Percentiles rank a stretch among this genome's conserved stretches.
These are phyloP conservation scores for Globisporangium canariense DNA, from an alignment of 352 stramenopile species.

Conservation along the genomic window DNA sequence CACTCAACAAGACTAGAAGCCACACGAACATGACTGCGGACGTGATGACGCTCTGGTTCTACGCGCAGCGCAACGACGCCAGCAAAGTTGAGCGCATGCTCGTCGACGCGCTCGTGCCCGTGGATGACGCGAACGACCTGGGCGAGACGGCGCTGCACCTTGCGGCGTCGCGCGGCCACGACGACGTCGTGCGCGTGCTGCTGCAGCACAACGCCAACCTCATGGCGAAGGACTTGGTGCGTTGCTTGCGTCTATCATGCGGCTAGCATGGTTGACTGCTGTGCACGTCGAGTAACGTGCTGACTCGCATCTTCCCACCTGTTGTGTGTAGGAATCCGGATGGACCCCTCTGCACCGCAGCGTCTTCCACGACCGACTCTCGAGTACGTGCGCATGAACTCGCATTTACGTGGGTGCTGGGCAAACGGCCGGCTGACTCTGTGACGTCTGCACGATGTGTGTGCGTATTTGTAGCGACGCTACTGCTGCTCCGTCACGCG, in stretches of 20 bases:
- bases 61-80: conserved; percentile 1
- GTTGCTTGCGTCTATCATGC: conserved; percentile 14
- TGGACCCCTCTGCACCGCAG: conserved; percentile 79
- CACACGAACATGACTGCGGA: conserved; percentile 1
- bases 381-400: conserved; percentile 37
- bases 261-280: too few relatives aligned
- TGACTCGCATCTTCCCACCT: conserved; percentile 10
- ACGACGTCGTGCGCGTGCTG: conserved; percentile 51
- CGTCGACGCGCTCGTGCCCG: conserved; percentile 25
- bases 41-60: conserved; percentile 11
- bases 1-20: background rate
- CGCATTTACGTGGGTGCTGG: too few relatives aligned
- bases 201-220: conserved; percentile 52
- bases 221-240: conserved; percentile 56
- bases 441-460: background rate
- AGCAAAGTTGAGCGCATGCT: conserved; percentile 19
- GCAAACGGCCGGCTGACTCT: background rate
- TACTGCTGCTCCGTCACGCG: conserved; percentile 68
- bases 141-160: conserved; percentile 78
- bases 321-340: conserved; percentile 59
- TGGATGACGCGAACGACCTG: conserved; percentile 63
- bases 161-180: conserved; percentile 48
- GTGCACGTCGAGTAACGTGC: background rate
- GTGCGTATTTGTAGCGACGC: conserved; percentile 33
- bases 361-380: conserved; percentile 62